Conservation (phyloP, 768 basidiomycete genomes). For the Xerocomellus chrysenteron region DNA sequence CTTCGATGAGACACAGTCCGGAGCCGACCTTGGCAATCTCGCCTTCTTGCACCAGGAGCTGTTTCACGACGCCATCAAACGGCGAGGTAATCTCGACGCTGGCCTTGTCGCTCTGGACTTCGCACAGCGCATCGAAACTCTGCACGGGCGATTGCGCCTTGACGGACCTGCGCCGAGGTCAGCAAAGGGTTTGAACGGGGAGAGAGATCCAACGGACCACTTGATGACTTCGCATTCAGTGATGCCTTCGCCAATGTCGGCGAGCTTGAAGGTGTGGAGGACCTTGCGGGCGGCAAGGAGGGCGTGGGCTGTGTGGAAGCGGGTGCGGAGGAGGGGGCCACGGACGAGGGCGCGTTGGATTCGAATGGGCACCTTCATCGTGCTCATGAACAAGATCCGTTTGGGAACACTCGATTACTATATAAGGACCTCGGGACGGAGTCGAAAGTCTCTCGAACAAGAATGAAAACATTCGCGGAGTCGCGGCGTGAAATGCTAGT, state of each 20-base stretch:
- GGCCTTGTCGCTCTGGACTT: constrained; percentile 89
- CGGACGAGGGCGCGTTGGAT: constrained; percentile 25
- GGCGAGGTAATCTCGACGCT: constrained; percentile 90
- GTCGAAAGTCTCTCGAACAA: too few species aligned
- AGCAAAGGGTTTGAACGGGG: constrained; percentile 6
- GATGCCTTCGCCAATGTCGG: constrained; percentile 89
- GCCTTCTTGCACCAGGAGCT: constrained; percentile 76
- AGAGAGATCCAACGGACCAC: constrained; percentile 51
- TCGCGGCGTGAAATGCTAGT: too few species aligned
- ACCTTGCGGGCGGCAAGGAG: constrained; percentile 36
- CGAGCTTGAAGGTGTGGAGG: constrained; percentile 69
- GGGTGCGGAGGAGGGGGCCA: constrained; percentile 28
- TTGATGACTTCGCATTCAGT: constrained; percentile 88
- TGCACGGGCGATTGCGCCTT: constrained; percentile 49
- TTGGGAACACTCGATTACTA: background rate
- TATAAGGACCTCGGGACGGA: too few species aligned
- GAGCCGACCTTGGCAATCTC: constrained; percentile 82
- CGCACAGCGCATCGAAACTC: constrained; percentile 73
- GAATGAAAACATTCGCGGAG: too few species aligned
- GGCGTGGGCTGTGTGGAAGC: constrained; percentile 38
- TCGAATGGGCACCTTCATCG: constrained; percentile 10
- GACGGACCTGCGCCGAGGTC: constrained; percentile 53
- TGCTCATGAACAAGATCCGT: constrained; percentile 4
- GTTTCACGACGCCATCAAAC: constrained; percentile 71
- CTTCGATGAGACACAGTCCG: constrained; percentile 76